These are phyloP conservation scores for Sclerotinia glacialis DNA, from an alignment of 2,329 filamentous ascomycete genomes.

Conservation along the genomic window DNA sequence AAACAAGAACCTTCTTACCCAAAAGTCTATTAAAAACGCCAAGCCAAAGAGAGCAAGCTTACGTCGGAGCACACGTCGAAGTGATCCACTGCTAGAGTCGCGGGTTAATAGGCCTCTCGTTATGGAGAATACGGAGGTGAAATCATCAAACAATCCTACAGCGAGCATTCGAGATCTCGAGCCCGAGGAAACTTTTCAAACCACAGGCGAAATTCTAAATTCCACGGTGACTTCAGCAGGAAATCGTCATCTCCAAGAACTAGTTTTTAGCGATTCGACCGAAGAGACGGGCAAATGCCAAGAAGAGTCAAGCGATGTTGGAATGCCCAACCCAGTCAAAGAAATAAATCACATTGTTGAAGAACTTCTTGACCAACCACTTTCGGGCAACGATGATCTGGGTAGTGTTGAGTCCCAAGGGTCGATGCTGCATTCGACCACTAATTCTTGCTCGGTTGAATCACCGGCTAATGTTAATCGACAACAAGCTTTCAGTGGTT, in stretches of 20 bases:
- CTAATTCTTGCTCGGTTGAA: not conserved
- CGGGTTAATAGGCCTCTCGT: not conserved
- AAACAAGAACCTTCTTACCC: not conserved
- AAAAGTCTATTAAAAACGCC: not conserved
- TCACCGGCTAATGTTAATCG: not conserved
- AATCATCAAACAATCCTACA: not conserved
- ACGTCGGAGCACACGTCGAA: slow-evolving; percentile 12
- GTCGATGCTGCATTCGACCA: not conserved
- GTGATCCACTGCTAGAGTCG: slow-evolving; percentile 6
- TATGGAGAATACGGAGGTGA: not conserved
- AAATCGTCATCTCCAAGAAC: not conserved
- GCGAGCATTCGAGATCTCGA: not conserved
- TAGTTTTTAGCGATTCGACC: not conserved
- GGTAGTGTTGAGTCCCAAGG: not conserved
- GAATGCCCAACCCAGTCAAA: not conserved
- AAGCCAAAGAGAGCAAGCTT: slow-evolving; percentile 15
- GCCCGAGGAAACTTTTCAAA: not conserved
- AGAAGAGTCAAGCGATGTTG: not conserved
- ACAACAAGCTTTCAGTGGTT: not conserved
- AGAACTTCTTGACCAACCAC: slow-evolving; percentile 9
- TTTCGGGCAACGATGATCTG: not conserved
- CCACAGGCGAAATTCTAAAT: not conserved
- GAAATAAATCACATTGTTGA: slow-evolving; percentile 6
- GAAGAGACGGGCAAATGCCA: not conserved
- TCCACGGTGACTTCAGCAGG: not conserved